These are phyloP conservation scores for Exobasidium cylindrosporum DNA, from an alignment of 1,284 basidiomycete species.

Conservation along the genomic window DNA sequence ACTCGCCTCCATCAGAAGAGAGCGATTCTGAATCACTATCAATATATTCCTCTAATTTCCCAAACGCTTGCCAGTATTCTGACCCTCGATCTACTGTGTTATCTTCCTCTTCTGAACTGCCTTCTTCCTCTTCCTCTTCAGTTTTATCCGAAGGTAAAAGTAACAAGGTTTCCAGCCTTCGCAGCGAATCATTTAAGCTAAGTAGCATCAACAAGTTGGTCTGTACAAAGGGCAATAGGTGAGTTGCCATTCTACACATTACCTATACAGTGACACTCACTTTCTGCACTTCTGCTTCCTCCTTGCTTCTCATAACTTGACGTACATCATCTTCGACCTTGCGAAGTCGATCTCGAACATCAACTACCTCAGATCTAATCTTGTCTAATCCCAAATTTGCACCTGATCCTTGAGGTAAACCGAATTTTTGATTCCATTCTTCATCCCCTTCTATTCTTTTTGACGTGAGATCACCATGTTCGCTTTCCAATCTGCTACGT, in stretches of 20 bases:
- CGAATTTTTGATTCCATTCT: neutral
- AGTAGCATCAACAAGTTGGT: slow-evolving; percentile 15
- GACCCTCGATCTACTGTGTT: neutral
- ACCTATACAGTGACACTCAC: no score
- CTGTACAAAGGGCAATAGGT: neutral
- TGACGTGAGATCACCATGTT: neutral
- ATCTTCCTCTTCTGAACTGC: neutral
- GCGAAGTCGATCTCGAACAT: slow-evolving; percentile 8
- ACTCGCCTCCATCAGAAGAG: neutral
- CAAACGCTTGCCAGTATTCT: slow-evolving; percentile 8
- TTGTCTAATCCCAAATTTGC: slow-evolving; percentile 10
- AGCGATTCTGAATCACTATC: neutral
- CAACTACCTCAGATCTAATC: slow-evolving; percentile 2
- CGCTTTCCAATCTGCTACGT: neutral
- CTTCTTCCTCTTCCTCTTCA: slow-evolving; percentile 7
- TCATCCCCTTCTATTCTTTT: neutral
- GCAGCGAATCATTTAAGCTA: slow-evolving; percentile 5
- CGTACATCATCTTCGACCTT: slow-evolving; percentile 7
- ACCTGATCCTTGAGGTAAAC: neutral
- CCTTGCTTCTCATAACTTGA: neutral
- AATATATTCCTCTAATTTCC: neutral
- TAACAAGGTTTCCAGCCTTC: neutral
- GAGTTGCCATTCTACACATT: no score
- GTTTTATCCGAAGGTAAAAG: neutral
- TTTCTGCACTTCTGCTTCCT: neutral